Evolutionary conservation across 1,139 yeast genomes (phyloP).

Genomic region (Kodamaea arcana): DNA sequence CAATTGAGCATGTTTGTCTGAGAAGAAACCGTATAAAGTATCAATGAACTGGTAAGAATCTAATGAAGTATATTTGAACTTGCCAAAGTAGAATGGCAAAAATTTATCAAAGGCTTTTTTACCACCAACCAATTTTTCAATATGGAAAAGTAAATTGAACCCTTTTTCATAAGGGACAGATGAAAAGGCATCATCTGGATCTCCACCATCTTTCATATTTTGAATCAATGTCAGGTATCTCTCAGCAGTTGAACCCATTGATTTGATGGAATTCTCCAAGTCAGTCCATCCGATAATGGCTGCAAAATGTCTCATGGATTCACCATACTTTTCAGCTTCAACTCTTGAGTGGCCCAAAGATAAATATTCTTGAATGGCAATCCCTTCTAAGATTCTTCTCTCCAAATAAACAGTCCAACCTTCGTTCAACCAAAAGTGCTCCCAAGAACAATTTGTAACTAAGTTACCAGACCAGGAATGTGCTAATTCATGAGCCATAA

Average conservation of each 20-base stretch:
- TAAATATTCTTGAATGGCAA: constrained; percentile 24
- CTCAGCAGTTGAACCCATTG: constrained; percentile 52
- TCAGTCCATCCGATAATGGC: constrained; percentile 90
- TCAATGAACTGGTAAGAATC: constrained; percentile 82
- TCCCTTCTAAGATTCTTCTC: constrained; percentile 71
- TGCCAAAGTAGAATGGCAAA: constrained; percentile 70
- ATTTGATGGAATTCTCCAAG: constrained; percentile 58
- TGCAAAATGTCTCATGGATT: constrained; percentile 68
- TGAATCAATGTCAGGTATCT: constrained; percentile 67
- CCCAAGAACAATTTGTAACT: constrained; percentile 89
- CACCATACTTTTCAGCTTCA: constrained; percentile 51
- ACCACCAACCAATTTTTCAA: constrained; percentile 64
- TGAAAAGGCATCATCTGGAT: constrained; percentile 88
- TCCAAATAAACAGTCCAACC: constrained; percentile 96
- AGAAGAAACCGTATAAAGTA: constrained; percentile 62
- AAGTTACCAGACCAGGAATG: constrained; percentile 92
- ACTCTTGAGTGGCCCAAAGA: constrained; percentile 8
- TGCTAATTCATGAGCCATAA: constrained; percentile 87
- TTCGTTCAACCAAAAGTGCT: constrained; percentile 92
- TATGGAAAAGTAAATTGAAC: constrained; percentile 66
- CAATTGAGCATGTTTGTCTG: constrained; percentile 42
- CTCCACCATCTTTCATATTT: constrained; percentile 58
- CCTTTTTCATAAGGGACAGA: constrained; percentile 93
- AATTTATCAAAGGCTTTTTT: constrained; percentile 66
- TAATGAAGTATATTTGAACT: constrained; percentile 64